Conservation (phyloP, 2,329 filamentous ascomycete genomes). For the Botrytis medusae region DNA sequence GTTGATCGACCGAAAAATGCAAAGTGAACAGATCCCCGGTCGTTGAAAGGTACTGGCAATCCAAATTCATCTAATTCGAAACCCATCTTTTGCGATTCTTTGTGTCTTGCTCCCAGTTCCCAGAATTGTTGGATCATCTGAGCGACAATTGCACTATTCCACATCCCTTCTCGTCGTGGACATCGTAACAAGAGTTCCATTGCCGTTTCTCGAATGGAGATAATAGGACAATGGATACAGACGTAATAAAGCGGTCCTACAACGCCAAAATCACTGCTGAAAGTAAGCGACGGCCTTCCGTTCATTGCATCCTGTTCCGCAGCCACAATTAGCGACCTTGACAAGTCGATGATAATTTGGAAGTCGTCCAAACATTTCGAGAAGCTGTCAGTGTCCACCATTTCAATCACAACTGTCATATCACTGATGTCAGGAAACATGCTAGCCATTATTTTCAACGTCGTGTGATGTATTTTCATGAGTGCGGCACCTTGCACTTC, state of each 20-base stretch:
- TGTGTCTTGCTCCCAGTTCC: neutral
- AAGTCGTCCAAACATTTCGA: neutral
- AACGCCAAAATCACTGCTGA: neutral
- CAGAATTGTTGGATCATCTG: neutral
- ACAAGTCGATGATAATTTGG: neutral
- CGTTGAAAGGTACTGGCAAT: neutral
- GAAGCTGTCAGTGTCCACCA: neutral
- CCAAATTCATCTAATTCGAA: neutral
- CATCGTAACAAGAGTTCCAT: neutral
- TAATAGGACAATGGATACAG: neutral
- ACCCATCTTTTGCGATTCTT: neutral
- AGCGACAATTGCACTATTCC: neutral
- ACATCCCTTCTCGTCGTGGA: neutral
- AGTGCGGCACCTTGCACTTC: neutral
- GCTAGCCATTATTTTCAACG: neutral
- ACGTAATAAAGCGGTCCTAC: neutral
- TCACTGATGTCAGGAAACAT: neutral
- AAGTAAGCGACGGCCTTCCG: neutral
- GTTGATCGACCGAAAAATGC: neutral
- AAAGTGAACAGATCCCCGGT: neutral
- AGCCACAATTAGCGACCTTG: neutral
- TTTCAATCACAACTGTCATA: neutral
- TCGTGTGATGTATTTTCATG: neutral
- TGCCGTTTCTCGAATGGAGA: neutral
- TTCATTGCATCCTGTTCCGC: conserved; percentile 1